These are phyloP conservation scores for Malassezia globosa DNA, from an alignment of 1,284 basidiomycete species.

Conservation along the genomic window DNA sequence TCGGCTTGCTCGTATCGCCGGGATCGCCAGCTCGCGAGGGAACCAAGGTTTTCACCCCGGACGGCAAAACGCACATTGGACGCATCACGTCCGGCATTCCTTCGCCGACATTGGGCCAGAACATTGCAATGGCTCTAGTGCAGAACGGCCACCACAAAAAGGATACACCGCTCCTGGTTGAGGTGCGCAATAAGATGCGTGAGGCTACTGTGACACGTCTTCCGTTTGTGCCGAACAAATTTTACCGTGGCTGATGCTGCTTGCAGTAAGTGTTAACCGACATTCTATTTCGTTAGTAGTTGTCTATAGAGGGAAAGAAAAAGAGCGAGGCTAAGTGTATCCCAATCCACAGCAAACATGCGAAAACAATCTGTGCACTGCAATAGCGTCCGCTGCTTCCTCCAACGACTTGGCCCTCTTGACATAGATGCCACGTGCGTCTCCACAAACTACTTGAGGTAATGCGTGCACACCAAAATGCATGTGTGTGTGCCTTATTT, in stretches of 20 bases:
- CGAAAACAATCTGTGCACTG: too few species aligned
- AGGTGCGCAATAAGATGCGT: constrained; percentile 64
- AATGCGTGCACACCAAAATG: too few species aligned
- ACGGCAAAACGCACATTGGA: constrained; percentile 49
- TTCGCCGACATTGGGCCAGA: constrained; percentile 74
- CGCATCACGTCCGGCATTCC: constrained; percentile 91
- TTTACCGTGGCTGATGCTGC: constrained; percentile 39
- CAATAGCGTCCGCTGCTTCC: not conserved
- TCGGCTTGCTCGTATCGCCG: constrained; percentile 62
- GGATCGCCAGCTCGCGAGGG: constrained; percentile 84
- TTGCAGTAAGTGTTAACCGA: too few species aligned
- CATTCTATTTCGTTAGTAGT: too few species aligned
- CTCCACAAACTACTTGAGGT: too few species aligned
- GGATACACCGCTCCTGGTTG: constrained; percentile 67
- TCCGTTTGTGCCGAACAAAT: constrained; percentile 59
- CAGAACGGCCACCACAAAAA: constrained; percentile 70
- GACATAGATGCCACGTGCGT: too few species aligned
- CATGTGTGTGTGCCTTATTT: too few species aligned
- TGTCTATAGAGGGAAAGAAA: too few species aligned
- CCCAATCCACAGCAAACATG: too few species aligned
- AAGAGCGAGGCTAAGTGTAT: too few species aligned
- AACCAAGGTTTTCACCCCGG: constrained; percentile 59
- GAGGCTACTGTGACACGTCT: constrained; percentile 62
- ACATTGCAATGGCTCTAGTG: constrained; percentile 94
- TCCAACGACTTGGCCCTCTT: too few species aligned